Percentiles rank a stretch among this genome's conserved stretches.
Conservation (phyloP, 192 early-diverging fungal species). For the Radiomyces spectabilis region DNA sequence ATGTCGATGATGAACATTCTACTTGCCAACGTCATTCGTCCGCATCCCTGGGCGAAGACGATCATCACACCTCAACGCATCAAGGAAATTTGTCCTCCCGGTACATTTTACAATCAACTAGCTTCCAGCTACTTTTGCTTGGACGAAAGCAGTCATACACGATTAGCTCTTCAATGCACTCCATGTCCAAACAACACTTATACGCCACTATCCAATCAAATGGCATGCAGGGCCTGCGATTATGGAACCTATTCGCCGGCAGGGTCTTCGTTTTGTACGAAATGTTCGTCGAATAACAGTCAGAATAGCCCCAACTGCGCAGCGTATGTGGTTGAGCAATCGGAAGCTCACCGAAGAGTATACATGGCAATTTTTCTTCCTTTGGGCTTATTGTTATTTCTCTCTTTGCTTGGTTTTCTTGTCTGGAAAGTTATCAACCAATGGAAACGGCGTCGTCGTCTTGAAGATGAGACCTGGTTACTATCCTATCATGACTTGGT, state of each 20-base stretch:
- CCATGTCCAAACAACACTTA: conserved; percentile 16
- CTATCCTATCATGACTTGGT: neutral
- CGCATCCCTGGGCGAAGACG: conserved; percentile 1
- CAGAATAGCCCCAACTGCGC: neutral
- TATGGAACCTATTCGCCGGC: conserved; percentile 7
- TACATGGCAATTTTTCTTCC: conserved; percentile 10
- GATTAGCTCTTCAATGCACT: conserved; percentile 2
- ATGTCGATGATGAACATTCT: conserved; percentile 5
- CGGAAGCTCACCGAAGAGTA: neutral
- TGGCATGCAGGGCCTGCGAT: conserved; percentile 1
- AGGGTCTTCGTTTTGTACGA: conserved; percentile 6
- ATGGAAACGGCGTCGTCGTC: neutral
- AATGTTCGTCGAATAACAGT: neutral
- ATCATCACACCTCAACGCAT: neutral
- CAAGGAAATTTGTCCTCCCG: conserved; percentile 3
- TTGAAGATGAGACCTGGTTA: neutral
- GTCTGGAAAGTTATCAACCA: neutral
- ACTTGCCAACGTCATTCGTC: neutral
- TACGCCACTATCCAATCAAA: neutral
- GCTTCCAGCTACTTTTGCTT: conserved; percentile 6
- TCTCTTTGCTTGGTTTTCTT: neutral
- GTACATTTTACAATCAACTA: conserved; percentile 4
- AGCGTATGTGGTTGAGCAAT: neutral
- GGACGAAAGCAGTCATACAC: neutral
- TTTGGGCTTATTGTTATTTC: neutral